Evolutionary conservation across 129 eudicot species (phyloP), one percentile per base, ranked within the genome.

Genomic region (Flaveria robusta): DNA sequence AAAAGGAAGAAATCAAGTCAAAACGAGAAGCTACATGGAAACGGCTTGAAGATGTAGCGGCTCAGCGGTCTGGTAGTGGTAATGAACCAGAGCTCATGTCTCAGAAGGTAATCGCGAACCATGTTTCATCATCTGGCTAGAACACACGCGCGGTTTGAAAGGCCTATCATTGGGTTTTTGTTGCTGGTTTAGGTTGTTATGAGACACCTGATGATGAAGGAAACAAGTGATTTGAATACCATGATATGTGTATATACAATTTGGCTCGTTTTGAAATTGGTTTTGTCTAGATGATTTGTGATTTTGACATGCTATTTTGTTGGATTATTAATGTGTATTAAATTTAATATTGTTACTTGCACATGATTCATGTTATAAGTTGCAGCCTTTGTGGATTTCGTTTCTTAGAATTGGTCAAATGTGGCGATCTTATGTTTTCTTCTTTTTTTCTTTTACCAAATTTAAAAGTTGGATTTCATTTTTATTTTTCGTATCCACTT

Each of bases 21-120:
- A 90, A 87, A 63, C 85, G 84, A 9, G 96, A 90, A 87, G 74
- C 81, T 29, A 83, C 76, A 14, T 90, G 96, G 96, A 85, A 82
- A 77, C 85, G 90, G 70, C 71, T 90, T 22, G 96, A 90, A 75
- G 90, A 90, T 31, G 80, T 80, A 31, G 96, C 96, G 19, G 84
- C 87, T 11, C 75, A 70, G 71, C 82, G 89, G 69, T 72, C 85
- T 52, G 24, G 82, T 11, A 74, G 73, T 5, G 76, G 76, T 43
- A 81, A 73, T 54, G 86, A 79, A 29, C 83, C 86, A 0, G 87
- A 79, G 81, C 78, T 87, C 31, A 79, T 85, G 56, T 68, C 86
- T 18, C 82, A 64, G 41, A 75, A 74, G 75, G 41, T 65, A 7
- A 81, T 69, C 1, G 76, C 65, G 26, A 77, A 39, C 50, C 82